These are phyloP conservation scores for Microthyrium microscopicum DNA, from an alignment of 2,329 filamentous ascomycete species.

Conservation along the genomic window DNA sequence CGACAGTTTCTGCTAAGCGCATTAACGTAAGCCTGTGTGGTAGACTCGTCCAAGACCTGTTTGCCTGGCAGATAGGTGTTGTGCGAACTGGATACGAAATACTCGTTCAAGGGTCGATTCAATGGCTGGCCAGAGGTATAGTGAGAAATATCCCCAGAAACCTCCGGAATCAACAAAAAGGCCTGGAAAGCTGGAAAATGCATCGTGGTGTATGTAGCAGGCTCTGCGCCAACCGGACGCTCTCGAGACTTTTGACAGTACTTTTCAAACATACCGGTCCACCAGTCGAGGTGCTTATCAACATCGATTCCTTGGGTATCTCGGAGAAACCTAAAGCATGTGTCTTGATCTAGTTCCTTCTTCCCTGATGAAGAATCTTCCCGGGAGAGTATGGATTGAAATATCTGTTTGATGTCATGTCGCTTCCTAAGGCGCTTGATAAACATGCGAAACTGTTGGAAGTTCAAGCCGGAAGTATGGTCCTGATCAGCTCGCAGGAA, in stretches of 20 bases:
- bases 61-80: conserved; percentile 92
- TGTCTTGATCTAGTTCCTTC: conserved; percentile 46
- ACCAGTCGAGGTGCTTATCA: conserved; percentile 44
- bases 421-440: conserved; percentile 69
- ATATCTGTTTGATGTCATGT: conserved; percentile 63
- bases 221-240: no score
- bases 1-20: conserved; percentile 79
- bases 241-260: conserved; percentile 35
- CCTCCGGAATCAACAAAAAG: conserved; percentile 56
- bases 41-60: conserved; percentile 78
- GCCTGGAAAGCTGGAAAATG: conserved; percentile 62
- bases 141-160: conserved; percentile 25
- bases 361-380: no score
- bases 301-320: conserved; percentile 63
- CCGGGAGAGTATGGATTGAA: conserved; percentile 38
- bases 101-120: conserved; percentile 81
- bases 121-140: conserved; percentile 47
- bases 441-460: conserved; percentile 68
- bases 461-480: conserved; percentile 51
- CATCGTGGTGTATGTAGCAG: conserved; percentile 35
- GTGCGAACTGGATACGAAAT: conserved; percentile 96
- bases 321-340: conserved; percentile 62
- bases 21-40: conserved; percentile 85
- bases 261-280: conserved; percentile 57
- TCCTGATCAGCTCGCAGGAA: conserved; percentile 59